A percentile compares a stretch with the other conserved stretches of the same genome.
These are phyloP conservation scores for Apophysomyces variabilis DNA, from an alignment of 371 early-diverging fungal species.

Conservation along the genomic window DNA sequence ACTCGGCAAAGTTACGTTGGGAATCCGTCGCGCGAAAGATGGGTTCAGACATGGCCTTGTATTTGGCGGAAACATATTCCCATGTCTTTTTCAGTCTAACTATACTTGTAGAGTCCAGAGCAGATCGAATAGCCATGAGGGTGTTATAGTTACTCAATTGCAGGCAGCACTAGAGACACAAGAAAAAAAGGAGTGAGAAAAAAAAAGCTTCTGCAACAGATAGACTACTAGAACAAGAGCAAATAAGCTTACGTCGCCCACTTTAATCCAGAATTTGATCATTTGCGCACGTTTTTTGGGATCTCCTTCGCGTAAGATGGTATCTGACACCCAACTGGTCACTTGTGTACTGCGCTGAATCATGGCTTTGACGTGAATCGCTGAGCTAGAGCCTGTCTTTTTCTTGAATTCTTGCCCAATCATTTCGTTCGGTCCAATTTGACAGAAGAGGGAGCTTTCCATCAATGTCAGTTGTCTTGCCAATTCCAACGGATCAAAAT, in stretches of 20 bases:
- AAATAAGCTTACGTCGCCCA: constrained; percentile 38
- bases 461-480: constrained; percentile 80
- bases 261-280: constrained; percentile 56
- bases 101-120: constrained; percentile 77
- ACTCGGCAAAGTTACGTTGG: constrained; percentile 76
- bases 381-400: constrained; percentile 51
- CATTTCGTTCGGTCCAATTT: constrained; percentile 71
- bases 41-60: constrained; percentile 52
- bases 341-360: constrained; percentile 55
- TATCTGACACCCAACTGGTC: constrained; percentile 74
- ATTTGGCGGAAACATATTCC: constrained; percentile 63
- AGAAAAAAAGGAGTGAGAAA: neutral
- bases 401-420: constrained; percentile 63
- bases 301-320: constrained; percentile 68
- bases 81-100: constrained; percentile 76
- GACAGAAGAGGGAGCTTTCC: constrained; percentile 62
- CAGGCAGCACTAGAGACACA: constrained; percentile 49
- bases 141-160: constrained; percentile 82
- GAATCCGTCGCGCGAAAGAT: constrained; percentile 70
- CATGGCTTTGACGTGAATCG: constrained; percentile 55
- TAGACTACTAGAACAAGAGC: neutral
- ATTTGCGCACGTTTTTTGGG: constrained; percentile 69
- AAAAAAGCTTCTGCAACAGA: too few species aligned
- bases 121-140: constrained; percentile 79
- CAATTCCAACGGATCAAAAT: constrained; percentile 76